Evolutionary conservation across 345 rosid species (phyloP), one percentile per base, ranked within the genome.

Genomic region (Populus deltoides): DNA sequence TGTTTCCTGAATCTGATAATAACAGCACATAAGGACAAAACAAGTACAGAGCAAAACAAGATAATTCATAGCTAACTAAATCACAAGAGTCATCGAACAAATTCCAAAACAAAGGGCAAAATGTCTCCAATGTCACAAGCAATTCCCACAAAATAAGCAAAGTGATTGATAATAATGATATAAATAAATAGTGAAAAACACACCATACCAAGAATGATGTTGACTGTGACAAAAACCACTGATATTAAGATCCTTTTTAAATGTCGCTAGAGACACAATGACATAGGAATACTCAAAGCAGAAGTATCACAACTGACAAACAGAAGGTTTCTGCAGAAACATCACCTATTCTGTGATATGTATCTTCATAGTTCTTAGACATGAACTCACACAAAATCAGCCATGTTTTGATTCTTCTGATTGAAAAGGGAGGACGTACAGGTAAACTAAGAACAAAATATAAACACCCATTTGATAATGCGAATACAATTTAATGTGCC

Each of bases 1-100:
- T 25, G 91, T 83, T 85, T 97, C 99, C 79, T 92, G 89, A 80
- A 90, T 85, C 98, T 97, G 87, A 81, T 71, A 78, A 70, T 53
- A 73, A 59, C 1, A 83, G 39, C n/a, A 83, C 16, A 55, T 29
- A 15, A 73, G 59, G 59, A 43, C 24, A 71, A 33, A 66, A 13
- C 13, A 38, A 57, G 12, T 25, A 16, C 16, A 16, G 55, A 35
- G 51, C 55, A 22, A 25, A 3, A 18, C 39, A 41, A 8, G 41
- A 29, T 24, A 65, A n/a, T 15, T 25, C 61, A 66, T 29, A 25
- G 27, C 10, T 31, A 20, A 65, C 8, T 41, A 74, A 11, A 72
- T 33, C 66, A 33, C 36, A 13, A 11, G 36, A 7, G 59, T 18
- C 24, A 53, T 16, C 6, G 10, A 11, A 41, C 41, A 72, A 17